Evolutionary conservation across 176 grass and related monocot genomes (phyloP), one percentile per base, ranked within the genome.

Genomic region (Poa pratensis): DNA sequence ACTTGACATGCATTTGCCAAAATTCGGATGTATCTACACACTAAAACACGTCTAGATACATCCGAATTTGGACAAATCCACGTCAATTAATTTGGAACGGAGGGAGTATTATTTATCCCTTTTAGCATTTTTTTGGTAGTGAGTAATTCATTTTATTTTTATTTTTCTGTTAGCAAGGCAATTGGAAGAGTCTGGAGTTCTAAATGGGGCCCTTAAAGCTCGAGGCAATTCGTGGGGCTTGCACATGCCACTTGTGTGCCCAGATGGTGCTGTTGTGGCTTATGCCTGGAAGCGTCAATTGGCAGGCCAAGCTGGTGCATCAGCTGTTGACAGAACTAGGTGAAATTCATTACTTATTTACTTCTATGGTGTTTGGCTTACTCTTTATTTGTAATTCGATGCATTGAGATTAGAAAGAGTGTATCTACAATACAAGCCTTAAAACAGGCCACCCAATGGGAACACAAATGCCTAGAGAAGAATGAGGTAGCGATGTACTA

Each of bases 241-340:
- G 74, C 97, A 99, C 84, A 99, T 99, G 97, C 97, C 97, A 53
- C 97, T 99, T 86, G 94, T 99, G 87, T 99, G 97, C 72, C 94
- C 97, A 79, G 97, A 99, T 77, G 97, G 97, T 82, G 94, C 97
- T 68, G 94, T 99, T 88, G 97, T 99, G 57, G 97, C 97, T 76
- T 99, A 99, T 88, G 97, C 94, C 66, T 99, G 97, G 97, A 99
- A 99, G 76, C 94, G 97, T 61, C 97, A 99, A 86, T 90, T 99
- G 80, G 97, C 97, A 20, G 97, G 94, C 68, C 97, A 99, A 75
- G 97, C 97, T 85, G 94, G 97, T 86, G 97, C 97, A 64, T 99
- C 97, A 86, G 97, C 97, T 90, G 94, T 99, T 84, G 97, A 99
- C 73, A 90, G 97, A 89, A 95, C 97, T 59, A 96, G 94, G 97